Evolutionary conservation across 177 flowering plant genomes (phyloP).

Genomic region (Vitis hybrid): DNA sequence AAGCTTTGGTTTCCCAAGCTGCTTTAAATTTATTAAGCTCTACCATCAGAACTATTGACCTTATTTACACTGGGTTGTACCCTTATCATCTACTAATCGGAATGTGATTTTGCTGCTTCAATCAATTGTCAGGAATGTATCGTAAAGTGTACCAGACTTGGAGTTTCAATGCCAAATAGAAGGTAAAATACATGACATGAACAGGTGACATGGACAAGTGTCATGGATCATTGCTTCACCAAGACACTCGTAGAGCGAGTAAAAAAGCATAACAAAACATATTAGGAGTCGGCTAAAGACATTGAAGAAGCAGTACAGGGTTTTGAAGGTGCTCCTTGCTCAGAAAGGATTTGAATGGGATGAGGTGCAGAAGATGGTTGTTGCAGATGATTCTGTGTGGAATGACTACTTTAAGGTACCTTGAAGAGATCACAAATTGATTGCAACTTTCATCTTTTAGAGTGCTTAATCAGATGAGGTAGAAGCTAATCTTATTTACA

Average conservation of each 20-base stretch:
- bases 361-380: constrained; percentile 16
- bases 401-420: constrained; percentile 20
- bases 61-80: too few species aligned
- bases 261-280: constrained; percentile 11
- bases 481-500: too few species aligned
- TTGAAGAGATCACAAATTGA: background rate
- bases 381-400: constrained; percentile 18
- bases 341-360: constrained; percentile 20
- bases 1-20: too few species aligned
- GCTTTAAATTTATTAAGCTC: too few species aligned
- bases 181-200: constrained; percentile 12
- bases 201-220: constrained; percentile 16
- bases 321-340: constrained; percentile 20
- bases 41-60: too few species aligned
- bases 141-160: constrained; percentile 9
- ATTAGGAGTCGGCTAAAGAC: constrained; percentile 19
- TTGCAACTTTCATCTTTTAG: too few species aligned
- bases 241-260: constrained; percentile 12
- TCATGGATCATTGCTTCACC: background rate
- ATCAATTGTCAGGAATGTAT: constrained; percentile 10
- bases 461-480: too few species aligned
- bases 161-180: constrained; percentile 12
- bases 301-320: constrained; percentile 20
- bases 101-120: background rate
- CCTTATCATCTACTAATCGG: too few species aligned